phyloP scores from a whole-genome alignment of 306 rosid species.

The Casuarina cunninghamiana region DNA sequence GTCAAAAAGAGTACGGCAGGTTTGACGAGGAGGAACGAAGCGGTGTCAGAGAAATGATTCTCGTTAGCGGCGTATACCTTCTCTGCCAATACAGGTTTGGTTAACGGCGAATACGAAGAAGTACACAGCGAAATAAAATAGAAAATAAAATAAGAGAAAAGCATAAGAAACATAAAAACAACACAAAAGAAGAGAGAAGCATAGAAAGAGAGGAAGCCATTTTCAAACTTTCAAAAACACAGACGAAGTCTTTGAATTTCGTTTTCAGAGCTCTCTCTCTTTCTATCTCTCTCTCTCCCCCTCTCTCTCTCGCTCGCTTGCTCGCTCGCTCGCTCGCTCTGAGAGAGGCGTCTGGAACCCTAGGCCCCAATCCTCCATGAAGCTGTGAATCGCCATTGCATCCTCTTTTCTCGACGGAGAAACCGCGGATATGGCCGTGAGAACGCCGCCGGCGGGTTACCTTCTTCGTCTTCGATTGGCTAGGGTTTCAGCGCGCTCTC shows the following conservation, averaged over 20 bases:
- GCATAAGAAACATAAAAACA: slow-evolving; percentile 1
- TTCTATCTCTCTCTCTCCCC: not conserved
- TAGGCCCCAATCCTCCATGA: slow-evolving; percentile 19
- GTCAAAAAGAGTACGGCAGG: slow-evolving; percentile 35
- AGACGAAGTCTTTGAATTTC: slow-evolving; percentile 2
- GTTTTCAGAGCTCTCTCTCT: slow-evolving; percentile 24
- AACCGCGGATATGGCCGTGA: slow-evolving; percentile 37
- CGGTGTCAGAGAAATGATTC: slow-evolving; percentile 32
- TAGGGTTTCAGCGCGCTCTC: slow-evolving; percentile 49
- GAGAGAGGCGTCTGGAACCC: slow-evolving; percentile 38
- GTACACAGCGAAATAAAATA: not conserved
- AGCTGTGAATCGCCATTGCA: slow-evolving; percentile 19
- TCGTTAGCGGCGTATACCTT: slow-evolving; percentile 21
- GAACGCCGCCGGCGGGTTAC: slow-evolving; percentile 31
- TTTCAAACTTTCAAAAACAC: slow-evolving; percentile 15
- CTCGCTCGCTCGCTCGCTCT: not conserved
- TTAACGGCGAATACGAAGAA: slow-evolving; percentile 39
- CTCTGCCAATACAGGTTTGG: slow-evolving; percentile 13
- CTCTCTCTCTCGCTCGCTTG: not conserved
- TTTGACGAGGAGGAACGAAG: slow-evolving; percentile 29
- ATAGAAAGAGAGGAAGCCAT: not conserved
- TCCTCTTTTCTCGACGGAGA: slow-evolving; percentile 24
- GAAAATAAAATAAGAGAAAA: not conserved
- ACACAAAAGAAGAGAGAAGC: slow-evolving; percentile 30
- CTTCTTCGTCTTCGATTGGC: slow-evolving; percentile 10